Percentiles rank a stretch among this genome's conserved stretches.
These are phyloP conservation scores for Cytospora chrysosperma DNA, from an alignment of 2,329 filamentous ascomycete species.

Conservation along the genomic window DNA sequence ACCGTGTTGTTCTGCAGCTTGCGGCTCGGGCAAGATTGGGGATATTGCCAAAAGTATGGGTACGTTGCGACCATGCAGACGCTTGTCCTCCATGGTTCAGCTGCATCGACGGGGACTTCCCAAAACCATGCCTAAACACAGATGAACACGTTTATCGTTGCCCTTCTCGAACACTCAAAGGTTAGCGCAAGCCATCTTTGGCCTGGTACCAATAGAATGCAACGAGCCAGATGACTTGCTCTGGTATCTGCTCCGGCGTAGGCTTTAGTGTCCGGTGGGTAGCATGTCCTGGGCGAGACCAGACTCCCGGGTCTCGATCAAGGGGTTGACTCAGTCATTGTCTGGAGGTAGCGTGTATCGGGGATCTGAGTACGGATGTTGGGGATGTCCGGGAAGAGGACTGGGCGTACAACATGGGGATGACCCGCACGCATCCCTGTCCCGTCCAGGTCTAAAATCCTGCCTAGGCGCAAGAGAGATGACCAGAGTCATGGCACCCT, in stretches of 20 bases:
- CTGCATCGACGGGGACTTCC: background rate
- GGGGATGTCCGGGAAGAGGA: slow-evolving; percentile 24
- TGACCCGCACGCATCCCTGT: background rate
- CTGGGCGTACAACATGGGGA: background rate
- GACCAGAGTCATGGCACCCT: background rate
- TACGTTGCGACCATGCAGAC: slow-evolving; percentile 1
- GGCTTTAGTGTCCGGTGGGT: background rate
- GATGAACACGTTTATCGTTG: background rate
- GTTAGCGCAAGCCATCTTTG: background rate
- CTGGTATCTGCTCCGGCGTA: background rate
- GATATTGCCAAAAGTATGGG: background rate
- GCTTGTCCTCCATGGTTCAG: background rate
- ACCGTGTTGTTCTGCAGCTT: slow-evolving; percentile 7
- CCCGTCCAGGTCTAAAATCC: background rate
- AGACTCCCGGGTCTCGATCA: background rate
- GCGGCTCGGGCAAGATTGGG: slow-evolving; percentile 7
- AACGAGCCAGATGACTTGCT: background rate
- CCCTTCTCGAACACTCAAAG: background rate
- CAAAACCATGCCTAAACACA: background rate
- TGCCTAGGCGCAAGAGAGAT: background rate
- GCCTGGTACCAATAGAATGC: background rate
- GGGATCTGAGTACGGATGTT: slow-evolving; percentile 7
- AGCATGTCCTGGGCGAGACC: background rate
- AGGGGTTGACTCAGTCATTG: background rate
- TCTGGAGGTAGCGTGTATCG: background rate